These are phyloP conservation scores for Penicillium cinerascens DNA, from an alignment of 495 filamentous ascomycete species.

Conservation along the genomic window DNA sequence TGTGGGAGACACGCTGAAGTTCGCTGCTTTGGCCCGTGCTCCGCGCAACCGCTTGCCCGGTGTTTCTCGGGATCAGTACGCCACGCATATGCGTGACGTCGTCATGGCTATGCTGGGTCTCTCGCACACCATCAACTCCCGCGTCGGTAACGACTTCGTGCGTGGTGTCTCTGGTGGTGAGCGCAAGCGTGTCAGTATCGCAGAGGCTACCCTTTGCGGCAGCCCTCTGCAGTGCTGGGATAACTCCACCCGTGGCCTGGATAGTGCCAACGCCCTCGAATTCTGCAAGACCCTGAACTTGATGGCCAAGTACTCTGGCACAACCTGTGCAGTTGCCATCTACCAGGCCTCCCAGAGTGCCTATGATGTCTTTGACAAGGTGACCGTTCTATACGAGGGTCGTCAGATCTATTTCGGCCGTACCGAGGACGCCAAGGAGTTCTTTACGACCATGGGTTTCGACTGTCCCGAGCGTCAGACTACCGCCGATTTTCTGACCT, in stretches of 20 bases:
- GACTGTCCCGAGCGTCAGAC: conserved; percentile 60
- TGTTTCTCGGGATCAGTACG: conserved; percentile 40
- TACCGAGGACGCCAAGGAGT: conserved; percentile 56
- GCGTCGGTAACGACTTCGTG: conserved; percentile 66
- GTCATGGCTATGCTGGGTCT: conserved; percentile 57
- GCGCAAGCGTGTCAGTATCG: conserved; percentile 59
- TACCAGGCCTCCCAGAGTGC: conserved; percentile 82
- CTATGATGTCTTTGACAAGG: conserved; percentile 61
- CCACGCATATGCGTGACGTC: conserved; percentile 44
- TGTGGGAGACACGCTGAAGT: conserved; percentile 57
- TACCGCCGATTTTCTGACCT: conserved; percentile 74
- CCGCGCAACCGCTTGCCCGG: conserved; percentile 38
- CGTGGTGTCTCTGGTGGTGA: conserved; percentile 79
- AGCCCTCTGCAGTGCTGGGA: conserved; percentile 73
- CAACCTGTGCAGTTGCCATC: conserved; percentile 69
- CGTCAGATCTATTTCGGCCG: conserved; percentile 67
- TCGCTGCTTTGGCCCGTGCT: conserved; percentile 48
- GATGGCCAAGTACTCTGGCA: conserved; percentile 64
- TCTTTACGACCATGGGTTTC: conserved; percentile 65
- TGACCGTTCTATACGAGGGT: conserved; percentile 56
- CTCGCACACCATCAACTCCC: conserved; percentile 43
- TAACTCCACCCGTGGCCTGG: conserved; percentile 76
- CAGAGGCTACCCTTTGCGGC: conserved; percentile 56
- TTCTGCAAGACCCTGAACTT: conserved; percentile 60
- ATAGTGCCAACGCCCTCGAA: conserved; percentile 76